Evolutionary conservation across 1,284 basidiomycete species (phyloP).

Genomic region (Irpex sp.): DNA sequence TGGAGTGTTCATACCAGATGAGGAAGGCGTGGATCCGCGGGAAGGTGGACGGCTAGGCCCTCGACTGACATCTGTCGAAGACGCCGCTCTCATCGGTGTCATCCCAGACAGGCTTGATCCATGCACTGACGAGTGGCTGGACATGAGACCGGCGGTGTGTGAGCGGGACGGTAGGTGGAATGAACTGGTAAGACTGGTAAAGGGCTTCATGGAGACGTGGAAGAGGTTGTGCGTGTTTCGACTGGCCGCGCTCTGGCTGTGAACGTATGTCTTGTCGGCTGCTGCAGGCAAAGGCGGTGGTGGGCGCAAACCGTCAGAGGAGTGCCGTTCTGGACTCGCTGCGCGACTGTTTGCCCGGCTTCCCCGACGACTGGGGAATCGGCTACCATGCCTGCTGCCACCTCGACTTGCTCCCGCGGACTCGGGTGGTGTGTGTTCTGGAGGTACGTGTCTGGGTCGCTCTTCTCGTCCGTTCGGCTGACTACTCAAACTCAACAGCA

Average conservation of each 20-base stretch:
- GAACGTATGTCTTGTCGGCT: constrained; percentile 41
- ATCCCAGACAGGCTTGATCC: constrained; percentile 11
- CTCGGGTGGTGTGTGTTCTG: constrained; percentile 21
- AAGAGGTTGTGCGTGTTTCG: constrained; percentile 52
- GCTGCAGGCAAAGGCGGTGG: neutral
- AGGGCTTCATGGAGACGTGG: constrained; percentile 61
- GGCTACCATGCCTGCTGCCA: constrained; percentile 28
- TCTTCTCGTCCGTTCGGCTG: constrained; percentile 25
- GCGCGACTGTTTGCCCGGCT: constrained; percentile 36
- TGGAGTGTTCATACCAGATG: constrained; percentile 18
- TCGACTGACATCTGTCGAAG: constrained; percentile 6
- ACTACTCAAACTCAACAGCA: constrained; percentile 61
- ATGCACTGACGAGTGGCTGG: constrained; percentile 14
- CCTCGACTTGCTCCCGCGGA: constrained; percentile 8
- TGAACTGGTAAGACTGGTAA: constrained; percentile 37
- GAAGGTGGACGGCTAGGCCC: constrained; percentile 6
- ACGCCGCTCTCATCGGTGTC: constrained; percentile 4
- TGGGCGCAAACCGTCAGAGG: constrained; percentile 8
- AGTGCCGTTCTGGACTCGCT: constrained; percentile 43
- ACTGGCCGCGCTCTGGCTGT: constrained; percentile 44
- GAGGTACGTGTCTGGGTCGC: constrained; percentile 15
- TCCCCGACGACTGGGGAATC: constrained; percentile 31
- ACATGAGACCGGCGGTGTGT: constrained; percentile 29
- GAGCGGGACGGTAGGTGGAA: constrained; percentile 34
- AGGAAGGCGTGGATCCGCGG: constrained; percentile 8